Evolutionary conservation across 768 basidiomycete genomes (phyloP).

Genomic region (Trametes villosa): DNA sequence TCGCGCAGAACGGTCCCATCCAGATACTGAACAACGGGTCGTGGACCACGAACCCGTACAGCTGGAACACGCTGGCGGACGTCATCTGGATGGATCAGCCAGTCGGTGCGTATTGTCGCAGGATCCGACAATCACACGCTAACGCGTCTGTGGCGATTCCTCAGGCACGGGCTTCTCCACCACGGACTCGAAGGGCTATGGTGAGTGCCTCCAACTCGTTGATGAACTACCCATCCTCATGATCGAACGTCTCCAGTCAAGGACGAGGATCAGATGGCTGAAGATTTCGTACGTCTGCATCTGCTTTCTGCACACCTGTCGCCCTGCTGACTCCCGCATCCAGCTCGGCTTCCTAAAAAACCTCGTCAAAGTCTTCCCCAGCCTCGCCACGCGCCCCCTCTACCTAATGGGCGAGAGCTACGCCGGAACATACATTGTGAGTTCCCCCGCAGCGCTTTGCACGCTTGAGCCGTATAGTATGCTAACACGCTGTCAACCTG

Average conservation of each 20-base stretch:
- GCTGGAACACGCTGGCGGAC: slow-evolving; percentile 65
- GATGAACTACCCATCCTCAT: no score
- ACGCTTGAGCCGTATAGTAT: slow-evolving; percentile 59
- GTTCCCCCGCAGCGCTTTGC: slow-evolving; percentile 22
- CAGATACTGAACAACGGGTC: slow-evolving; percentile 57
- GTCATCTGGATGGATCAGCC: slow-evolving; percentile 75
- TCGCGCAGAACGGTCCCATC: slow-evolving; percentile 66
- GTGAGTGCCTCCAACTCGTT: background rate
- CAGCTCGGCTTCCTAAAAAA: slow-evolving; percentile 74
- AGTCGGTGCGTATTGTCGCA: slow-evolving; percentile 45
- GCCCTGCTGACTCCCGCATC: no score
- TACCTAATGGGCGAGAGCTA: slow-evolving; percentile 75
- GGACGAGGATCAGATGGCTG: slow-evolving; percentile 69
- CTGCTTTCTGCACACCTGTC: background rate
- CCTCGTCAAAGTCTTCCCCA: slow-evolving; percentile 73
- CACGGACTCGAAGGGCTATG: slow-evolving; percentile 41
- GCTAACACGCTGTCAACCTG: slow-evolving; percentile 59
- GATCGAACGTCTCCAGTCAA: slow-evolving; percentile 41
- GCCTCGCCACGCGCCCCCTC: slow-evolving; percentile 64
- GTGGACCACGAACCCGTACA: slow-evolving; percentile 51
- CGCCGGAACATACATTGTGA: slow-evolving; percentile 69
- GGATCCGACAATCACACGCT: background rate
- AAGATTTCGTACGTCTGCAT: slow-evolving; percentile 45
- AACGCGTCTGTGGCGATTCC: background rate
- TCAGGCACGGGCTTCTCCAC: slow-evolving; percentile 64